A percentile compares a stretch with the other conserved stretches of the same genome.
phyloP scores from a whole-genome alignment of 352 stramenopile species.

The Pythium monospermum region DNA sequence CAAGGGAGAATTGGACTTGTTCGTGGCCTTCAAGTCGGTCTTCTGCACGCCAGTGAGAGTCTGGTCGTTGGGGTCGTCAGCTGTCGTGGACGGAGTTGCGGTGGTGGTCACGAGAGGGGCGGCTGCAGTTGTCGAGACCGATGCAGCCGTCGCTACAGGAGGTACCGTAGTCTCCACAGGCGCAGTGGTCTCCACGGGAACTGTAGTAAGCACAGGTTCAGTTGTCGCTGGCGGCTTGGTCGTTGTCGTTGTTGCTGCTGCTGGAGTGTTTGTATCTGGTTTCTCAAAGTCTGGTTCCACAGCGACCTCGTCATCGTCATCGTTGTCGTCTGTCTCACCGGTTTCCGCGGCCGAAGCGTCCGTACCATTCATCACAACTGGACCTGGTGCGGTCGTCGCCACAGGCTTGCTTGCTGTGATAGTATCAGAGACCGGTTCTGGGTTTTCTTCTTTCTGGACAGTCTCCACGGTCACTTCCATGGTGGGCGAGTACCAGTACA shows the following conservation, averaged over 20 bases:
- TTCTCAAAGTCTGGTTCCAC: conserved; percentile 20
- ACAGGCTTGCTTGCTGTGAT: neutral
- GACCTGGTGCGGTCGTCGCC: neutral
- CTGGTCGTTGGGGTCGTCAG: neutral
- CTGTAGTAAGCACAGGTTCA: too few species aligned
- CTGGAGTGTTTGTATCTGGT: neutral
- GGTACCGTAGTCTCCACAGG: too few species aligned
- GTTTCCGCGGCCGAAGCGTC: conserved; percentile 3
- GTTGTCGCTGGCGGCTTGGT: neutral
- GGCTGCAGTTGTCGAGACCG: too few species aligned
- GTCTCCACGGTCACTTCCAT: conserved; percentile 17
- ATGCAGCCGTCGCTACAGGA: too few species aligned
- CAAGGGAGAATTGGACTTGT: conserved; percentile 11
- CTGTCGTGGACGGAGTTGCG: neutral
- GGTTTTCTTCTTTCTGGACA: too few species aligned
- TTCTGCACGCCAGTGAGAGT: conserved; percentile 9
- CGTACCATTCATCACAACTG: neutral
- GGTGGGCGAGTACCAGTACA: conserved; percentile 59
- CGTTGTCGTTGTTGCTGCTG: too few species aligned
- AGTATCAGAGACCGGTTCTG: too few species aligned
- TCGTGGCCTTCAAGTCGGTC: conserved; percentile 22
- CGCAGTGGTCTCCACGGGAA: too few species aligned
- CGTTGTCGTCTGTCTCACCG: conserved; percentile 19
- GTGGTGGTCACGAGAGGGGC: too few species aligned
- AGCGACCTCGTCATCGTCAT: conserved; percentile 19